Conservation (phyloP, 2,329 filamentous ascomycete species). For the Cercospora sesami region DNA sequence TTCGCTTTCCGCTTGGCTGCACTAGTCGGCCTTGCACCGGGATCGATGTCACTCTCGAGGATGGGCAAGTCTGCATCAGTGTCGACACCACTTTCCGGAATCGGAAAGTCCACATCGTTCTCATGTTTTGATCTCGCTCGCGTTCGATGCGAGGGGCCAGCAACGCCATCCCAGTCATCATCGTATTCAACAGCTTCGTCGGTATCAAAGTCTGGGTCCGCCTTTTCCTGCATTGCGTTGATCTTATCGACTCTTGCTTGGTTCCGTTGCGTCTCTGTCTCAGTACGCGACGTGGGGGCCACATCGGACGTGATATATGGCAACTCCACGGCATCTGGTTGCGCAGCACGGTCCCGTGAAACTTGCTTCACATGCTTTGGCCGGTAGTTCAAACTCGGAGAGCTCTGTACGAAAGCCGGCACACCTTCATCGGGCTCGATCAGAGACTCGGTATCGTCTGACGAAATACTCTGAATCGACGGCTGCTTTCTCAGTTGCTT, state of each 20-base stretch:
- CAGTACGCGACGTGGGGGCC: neutral
- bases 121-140: slow-evolving; percentile 4
- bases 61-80: neutral
- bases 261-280: neutral
- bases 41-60: neutral
- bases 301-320: neutral
- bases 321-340: neutral
- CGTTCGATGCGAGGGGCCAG: neutral
- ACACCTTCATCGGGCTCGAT: neutral
- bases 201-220: slow-evolving; percentile 1
- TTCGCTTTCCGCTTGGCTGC: neutral
- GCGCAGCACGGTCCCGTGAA: neutral
- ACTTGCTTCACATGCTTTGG: neutral
- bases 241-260: slow-evolving; percentile 4
- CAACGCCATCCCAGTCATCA: neutral
- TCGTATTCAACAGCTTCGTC: neutral
- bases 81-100: neutral
- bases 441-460: neutral
- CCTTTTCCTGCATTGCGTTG: slow-evolving; percentile 8
- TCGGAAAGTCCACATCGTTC: neutral
- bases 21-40: neutral
- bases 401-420: neutral
- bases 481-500: neutral
- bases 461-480: neutral
- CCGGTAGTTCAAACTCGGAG: neutral